A percentile compares a stretch with the other conserved stretches of the same genome.
Evolutionary conservation across 179 eudicot species (phyloP).

Genomic region (Sideroxylon spinosum): DNA sequence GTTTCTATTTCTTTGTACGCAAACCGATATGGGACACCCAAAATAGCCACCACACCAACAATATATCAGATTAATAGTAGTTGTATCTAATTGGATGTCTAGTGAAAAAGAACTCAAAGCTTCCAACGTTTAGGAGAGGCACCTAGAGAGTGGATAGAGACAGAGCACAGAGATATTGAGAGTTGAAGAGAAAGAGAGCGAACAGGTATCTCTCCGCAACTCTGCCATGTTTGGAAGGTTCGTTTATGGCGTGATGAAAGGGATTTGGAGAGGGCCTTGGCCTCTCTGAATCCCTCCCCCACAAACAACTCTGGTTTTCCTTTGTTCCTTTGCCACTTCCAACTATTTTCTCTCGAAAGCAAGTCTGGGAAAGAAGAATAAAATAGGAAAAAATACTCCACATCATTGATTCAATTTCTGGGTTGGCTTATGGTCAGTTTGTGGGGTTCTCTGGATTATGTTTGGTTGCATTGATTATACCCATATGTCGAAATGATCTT

Average conservation of each 20-base stretch:
- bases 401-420: conserved; percentile 20
- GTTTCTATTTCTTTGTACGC: too few species aligned
- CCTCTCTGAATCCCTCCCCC: conserved; percentile 52
- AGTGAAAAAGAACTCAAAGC: not conserved
- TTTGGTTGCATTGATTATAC: not conserved
- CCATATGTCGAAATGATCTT: not conserved
- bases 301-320: not conserved
- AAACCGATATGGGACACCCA: too few species aligned
- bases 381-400: not conserved
- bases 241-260: conserved; percentile 41
- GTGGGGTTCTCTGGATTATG: not conserved
- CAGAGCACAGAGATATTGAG: not conserved
- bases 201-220: too few species aligned
- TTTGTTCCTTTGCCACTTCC: not conserved
- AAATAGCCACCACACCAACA: too few species aligned
- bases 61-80: not conserved
- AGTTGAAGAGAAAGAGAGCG: not conserved
- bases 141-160: not conserved
- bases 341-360: not conserved
- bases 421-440: conserved; percentile 18
- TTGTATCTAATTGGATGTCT: conserved; percentile 10
- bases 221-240: conserved; percentile 33
- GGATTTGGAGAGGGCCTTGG: conserved; percentile 51
- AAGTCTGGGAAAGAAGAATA: conserved; percentile 17
- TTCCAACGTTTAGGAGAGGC: not conserved